phyloP scores from a whole-genome alignment of 179 eudicot species.

The Sideroxylon spinosum region DNA sequence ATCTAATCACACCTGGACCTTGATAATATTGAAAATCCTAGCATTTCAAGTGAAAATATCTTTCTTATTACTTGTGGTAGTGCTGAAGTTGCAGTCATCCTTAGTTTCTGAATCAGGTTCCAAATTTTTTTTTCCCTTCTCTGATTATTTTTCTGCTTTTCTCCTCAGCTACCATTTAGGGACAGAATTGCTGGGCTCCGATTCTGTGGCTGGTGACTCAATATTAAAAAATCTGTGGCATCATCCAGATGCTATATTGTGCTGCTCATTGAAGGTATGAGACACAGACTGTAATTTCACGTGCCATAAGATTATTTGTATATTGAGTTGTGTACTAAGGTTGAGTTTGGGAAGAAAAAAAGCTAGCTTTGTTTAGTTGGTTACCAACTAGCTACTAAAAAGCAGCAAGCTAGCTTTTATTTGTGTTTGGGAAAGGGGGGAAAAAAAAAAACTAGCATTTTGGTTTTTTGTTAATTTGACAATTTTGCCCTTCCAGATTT shows the following conservation, averaged over 20 bases:
- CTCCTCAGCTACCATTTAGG: slow-evolving; percentile 49
- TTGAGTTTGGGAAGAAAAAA: too few species aligned
- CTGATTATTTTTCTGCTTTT: background rate
- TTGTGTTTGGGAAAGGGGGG: too few species aligned
- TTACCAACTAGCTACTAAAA: too few species aligned
- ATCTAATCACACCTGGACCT: background rate
- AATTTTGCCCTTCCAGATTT: too few species aligned
- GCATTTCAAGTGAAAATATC: background rate
- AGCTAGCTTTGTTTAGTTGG: too few species aligned
- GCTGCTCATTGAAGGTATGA: slow-evolving; percentile 56
- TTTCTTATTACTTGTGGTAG: background rate
- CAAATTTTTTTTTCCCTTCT: background rate
- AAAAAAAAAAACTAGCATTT: too few species aligned
- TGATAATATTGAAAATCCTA: background rate
- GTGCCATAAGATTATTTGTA: background rate
- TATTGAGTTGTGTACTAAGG: background rate
- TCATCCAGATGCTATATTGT: slow-evolving; percentile 57
- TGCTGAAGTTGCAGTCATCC: background rate
- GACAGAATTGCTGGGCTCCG: slow-evolving; percentile 37
- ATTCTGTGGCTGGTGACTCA: slow-evolving; percentile 34
- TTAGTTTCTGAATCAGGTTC: background rate
- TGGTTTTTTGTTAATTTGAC: too few species aligned
- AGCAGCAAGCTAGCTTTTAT: too few species aligned
- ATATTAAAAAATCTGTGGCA: slow-evolving; percentile 55
- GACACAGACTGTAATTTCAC: background rate